Base-by-base conservation (phyloP, 768 basidiomycete species). In the Pleurotus eryngii region DNA sequence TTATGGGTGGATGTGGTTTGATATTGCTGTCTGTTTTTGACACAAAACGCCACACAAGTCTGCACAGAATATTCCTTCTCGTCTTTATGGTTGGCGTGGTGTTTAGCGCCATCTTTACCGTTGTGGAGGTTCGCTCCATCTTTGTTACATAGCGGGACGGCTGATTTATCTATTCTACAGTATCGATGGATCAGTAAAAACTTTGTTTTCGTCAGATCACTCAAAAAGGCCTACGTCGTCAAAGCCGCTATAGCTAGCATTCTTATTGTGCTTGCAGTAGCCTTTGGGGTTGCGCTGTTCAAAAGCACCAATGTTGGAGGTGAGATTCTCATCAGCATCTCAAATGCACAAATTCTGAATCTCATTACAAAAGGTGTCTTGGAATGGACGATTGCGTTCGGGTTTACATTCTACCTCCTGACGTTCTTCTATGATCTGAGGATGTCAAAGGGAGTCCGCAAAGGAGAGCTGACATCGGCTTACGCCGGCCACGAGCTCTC, bases 361-460 rank as follows among this genome's bases (percentile, higher is more conserved):
- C 8, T 12, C 8, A 18, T 40, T 17, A 1, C 22, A 12, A n/a
- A 56, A 84, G 87, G 78, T n/a, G 68, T 90, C 55, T 63, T 92
- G 5, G 90, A 92, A 68, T 92, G 90, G 90, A 64, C 69, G 0
- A 88, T 92, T 49, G 79, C 81, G 3, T 85, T 91, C 55, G 82
- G 87, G 6, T 90, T 84, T 68, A 85, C 85, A 4, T 78, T 89
- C 61, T 92, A 88, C 68, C 71, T 90, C 40, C 73, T 89, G 57
- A 86, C 88, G 0, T 92, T 89, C 71, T 82, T 69, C 60, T 87
- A 80, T 67, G 90, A 92, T 68, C 76, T 90, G n/a, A 74, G 82
- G 49, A 76, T 80, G 67, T 77, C 83, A 3, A 84, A 81, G 62
- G 83, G 82, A 49, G 69, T 79, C 2, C 71, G 69, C 47, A 76